Evolutionary conservation across 2,329 filamentous ascomycete genomes (phyloP).

Genomic region (Trichoderma simmonsii): DNA sequence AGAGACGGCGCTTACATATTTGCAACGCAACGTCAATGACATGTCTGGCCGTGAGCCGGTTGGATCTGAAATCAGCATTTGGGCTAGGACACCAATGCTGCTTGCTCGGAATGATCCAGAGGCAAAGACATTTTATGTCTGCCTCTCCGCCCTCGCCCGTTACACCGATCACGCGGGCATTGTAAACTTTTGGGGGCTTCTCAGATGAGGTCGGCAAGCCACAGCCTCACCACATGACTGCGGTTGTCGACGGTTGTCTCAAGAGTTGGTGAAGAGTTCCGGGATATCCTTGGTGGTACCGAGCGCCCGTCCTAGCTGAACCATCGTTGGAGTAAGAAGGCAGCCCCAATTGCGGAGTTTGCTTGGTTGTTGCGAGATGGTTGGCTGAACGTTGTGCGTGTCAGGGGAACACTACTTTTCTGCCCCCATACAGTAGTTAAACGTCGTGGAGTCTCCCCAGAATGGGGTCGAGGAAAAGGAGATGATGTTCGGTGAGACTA

Average conservation of each 20-base stretch:
- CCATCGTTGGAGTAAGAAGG: background rate
- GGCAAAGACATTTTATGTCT: background rate
- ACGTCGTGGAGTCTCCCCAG: conserved; percentile 12
- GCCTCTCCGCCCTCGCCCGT: background rate
- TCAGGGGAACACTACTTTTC: conserved; percentile 11
- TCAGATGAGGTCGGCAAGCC: background rate
- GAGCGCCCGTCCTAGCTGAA: background rate
- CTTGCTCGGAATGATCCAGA: background rate
- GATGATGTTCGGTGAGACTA: conserved; percentile 9
- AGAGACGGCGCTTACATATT: background rate
- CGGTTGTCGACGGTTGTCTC: background rate
- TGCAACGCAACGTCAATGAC: background rate
- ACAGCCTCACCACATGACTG: background rate
- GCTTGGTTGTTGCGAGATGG: background rate
- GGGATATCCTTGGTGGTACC: background rate
- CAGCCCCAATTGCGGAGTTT: background rate
- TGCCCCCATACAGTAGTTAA: conserved; percentile 1
- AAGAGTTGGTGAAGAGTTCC: background rate
- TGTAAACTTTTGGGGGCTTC: background rate
- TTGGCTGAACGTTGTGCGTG: background rate
- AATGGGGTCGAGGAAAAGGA: conserved; percentile 9
- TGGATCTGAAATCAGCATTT: background rate
- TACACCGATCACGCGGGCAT: conserved; percentile 12
- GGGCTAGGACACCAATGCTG: background rate
- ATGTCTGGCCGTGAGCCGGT: background rate